A percentile compares a stretch with the other conserved stretches of the same genome.
Evolutionary conservation across 2,329 filamentous ascomycete species (phyloP).

Genomic region (Stachybotrys chlorohalonatus): DNA sequence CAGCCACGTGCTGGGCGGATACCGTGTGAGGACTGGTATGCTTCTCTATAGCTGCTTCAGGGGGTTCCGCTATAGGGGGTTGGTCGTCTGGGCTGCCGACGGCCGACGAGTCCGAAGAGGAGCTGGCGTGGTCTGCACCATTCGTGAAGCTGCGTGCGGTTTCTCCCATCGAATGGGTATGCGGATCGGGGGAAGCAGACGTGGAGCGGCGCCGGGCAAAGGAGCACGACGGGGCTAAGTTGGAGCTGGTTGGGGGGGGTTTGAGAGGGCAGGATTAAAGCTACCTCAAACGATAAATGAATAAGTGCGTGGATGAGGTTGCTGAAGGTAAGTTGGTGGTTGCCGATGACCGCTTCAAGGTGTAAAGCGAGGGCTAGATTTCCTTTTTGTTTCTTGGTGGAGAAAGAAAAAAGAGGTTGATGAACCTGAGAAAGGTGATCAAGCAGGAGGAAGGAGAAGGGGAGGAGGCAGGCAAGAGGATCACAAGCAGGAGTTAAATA

Average conservation of each 20-base stretch:
- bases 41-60: conserved; percentile 27
- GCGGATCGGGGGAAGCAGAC: conserved; percentile 14
- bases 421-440: neutral
- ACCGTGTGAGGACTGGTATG: conserved; percentile 24
- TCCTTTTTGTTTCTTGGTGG: neutral
- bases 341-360: neutral
- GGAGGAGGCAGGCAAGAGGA: neutral
- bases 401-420: neutral
- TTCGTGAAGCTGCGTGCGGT: conserved; percentile 24
- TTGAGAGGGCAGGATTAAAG: conserved; percentile 4
- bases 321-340: too few relatives aligned
- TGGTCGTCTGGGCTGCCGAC: conserved; percentile 25
- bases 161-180: conserved; percentile 30
- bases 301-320: too few relatives aligned
- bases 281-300: neutral
- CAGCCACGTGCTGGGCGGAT: conserved; percentile 23
- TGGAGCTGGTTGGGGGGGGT: conserved; percentile 1
- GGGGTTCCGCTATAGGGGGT: conserved; percentile 29
- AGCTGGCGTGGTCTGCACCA: conserved; percentile 30
- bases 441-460: neutral
- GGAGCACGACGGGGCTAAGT: conserved; percentile 3
- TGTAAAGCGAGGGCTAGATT: neutral
- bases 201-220: conserved; percentile 1
- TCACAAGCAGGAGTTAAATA: neutral
- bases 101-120: conserved; percentile 27